Evolutionary conservation across 2,329 filamentous ascomycete genomes (phyloP), one percentile per base, ranked within the genome.

Genomic region (Sodiomyces alkalinus): DNA sequence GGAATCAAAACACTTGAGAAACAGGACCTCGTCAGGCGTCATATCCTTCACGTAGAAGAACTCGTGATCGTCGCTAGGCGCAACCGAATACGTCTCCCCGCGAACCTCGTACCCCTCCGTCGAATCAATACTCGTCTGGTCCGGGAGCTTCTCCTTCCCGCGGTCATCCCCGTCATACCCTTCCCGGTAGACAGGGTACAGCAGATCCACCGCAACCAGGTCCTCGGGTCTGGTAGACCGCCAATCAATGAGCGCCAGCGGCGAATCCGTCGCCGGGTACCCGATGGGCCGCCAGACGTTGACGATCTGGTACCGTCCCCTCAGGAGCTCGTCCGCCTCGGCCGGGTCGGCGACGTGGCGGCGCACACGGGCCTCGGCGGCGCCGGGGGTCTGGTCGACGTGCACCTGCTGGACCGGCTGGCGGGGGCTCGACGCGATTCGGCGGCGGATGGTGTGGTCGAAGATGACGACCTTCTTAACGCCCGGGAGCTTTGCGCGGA

Each of bases 221-320:
- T 80, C 74, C 1, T 47, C 43, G 0, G 65, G 63, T n/a, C 43
- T 41, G 0, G 70, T 75, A 1, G 58, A 62, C 15, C 69, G 62
- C 64, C 70, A 75, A 43, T 79, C 73, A 7, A 77, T 55, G 2
- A 80, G 64, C 0, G 70, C 74, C 4, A 80, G 55, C 11, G 75
- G 75, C 38, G 64, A 66, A 41, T 79, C 74, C 0, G 58, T 58
- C 3, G 73, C 72, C 0, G 68, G 51, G 41, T 75, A 62, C 17
- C 62, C 59, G 38, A 80, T 76, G 0, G 75, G 74, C 20, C 75
- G 60, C 75, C 75, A 80, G 11, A 80, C 73, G 36, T 80, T 80
- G 46, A 80, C 70, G 41, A 79, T 68, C 42, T 77, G 71, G 42
- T 68, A 76, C 5, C 75, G 59, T 6, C 62, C 59, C 31, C 59